A percentile compares a stretch with the other conserved stretches of the same genome.
Conservation (phyloP, 108 stramenopile genomes). For the Pseudonitzschia multiseries region DNA sequence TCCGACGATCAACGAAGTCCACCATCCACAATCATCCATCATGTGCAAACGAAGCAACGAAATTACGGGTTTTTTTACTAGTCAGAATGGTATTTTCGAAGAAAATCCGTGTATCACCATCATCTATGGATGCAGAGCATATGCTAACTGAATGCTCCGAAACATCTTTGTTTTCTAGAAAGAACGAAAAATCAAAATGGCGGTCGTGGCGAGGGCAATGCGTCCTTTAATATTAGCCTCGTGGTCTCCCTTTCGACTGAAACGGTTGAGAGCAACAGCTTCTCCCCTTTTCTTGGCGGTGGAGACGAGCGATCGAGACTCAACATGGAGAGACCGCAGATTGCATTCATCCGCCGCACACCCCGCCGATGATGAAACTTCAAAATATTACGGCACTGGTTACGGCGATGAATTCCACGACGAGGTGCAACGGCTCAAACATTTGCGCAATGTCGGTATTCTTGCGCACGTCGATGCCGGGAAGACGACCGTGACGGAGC, state of each 20-base stretch:
- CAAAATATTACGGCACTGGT: too few species aligned
- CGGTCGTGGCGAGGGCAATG: not conserved
- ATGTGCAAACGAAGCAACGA: too few species aligned
- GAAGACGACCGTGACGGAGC: constrained; percentile 99
- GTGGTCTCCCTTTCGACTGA: not conserved
- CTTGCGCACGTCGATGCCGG: constrained; percentile 99
- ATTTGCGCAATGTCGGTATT: constrained; percentile 89
- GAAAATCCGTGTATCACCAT: not conserved
- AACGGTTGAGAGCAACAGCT: not conserved
- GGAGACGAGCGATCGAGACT: not conserved
- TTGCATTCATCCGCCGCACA: not conserved
- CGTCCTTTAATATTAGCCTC: not conserved
- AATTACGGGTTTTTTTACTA: too few species aligned
- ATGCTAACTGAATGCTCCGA: too few species aligned
- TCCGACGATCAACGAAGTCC: too few species aligned
- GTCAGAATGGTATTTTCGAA: not conserved
- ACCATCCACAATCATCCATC: too few species aligned
- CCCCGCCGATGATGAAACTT: not conserved
- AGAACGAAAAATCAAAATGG: not conserved
- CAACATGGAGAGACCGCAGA: not conserved
- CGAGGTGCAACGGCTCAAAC: constrained; percentile 35
- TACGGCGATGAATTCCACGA: not conserved
- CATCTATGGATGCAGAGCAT: not conserved
- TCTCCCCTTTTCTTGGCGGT: not conserved
- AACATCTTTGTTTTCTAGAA: not conserved